phyloP scores from a whole-genome alignment of 2,329 filamentous ascomycete genomes.

The Aspergillus aculeatinus region DNA sequence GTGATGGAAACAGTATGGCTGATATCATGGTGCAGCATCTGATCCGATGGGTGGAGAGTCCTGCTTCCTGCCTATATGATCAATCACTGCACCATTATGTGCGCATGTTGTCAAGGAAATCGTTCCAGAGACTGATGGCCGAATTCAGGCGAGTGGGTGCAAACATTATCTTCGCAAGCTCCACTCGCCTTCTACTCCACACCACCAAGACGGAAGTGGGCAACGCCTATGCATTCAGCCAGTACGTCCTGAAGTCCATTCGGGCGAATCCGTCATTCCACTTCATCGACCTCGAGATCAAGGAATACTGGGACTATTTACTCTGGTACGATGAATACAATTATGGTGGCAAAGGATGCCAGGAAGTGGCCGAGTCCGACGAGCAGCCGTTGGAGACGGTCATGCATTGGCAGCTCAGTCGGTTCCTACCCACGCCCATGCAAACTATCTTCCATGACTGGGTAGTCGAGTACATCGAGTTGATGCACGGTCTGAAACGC shows the following conservation, averaged over 20 bases:
- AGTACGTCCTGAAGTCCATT: constrained; percentile 98
- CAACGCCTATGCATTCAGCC: constrained; percentile 93
- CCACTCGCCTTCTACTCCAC: constrained; percentile 85
- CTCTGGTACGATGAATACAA: constrained; percentile 99
- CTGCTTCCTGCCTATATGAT: constrained; percentile 93
- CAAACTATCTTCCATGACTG: constrained; percentile 87
- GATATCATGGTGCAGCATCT: constrained; percentile 97
- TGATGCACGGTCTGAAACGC: constrained; percentile 86
- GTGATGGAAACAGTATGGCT: constrained; percentile 86
- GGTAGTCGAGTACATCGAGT: constrained; percentile 89
- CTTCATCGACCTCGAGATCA: constrained; percentile 95
- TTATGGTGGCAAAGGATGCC: constrained; percentile 91
- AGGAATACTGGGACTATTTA: constrained; percentile 98
- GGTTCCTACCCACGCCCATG: constrained; percentile 77
- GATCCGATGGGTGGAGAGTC: constrained; percentile 93
- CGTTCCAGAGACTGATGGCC: constrained; percentile 93
- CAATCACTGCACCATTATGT: constrained; percentile 93
- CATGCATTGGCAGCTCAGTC: constrained; percentile 97
- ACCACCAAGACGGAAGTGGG: constrained; percentile 96
- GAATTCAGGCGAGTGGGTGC: constrained; percentile 95
- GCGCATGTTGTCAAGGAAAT: constrained; percentile 97
- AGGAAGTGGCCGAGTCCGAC: constrained; percentile 72
- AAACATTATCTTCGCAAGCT: constrained; percentile 90
- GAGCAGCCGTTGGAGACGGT: constrained; percentile 82
- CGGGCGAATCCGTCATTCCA: constrained; percentile 93